These are phyloP conservation scores for Neurospora sp. DNA, from an alignment of 495 filamentous ascomycete species.

Conservation along the genomic window DNA sequence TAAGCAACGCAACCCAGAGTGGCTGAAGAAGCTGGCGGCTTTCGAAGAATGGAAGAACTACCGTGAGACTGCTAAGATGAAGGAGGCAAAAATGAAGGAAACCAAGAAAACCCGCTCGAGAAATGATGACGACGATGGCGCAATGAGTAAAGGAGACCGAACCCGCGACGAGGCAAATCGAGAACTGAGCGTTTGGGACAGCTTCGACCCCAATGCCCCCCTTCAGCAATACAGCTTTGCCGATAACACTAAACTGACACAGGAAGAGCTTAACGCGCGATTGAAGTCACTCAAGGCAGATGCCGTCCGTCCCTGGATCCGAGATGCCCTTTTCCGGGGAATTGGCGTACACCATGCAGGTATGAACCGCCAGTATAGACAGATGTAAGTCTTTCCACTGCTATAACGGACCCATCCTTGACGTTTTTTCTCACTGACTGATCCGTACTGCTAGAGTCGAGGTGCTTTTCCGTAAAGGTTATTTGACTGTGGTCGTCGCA, in stretches of 20 bases:
- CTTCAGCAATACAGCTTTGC: conserved; percentile 56
- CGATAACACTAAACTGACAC: conserved; percentile 41
- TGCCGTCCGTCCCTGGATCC: conserved; percentile 35
- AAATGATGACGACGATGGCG: conserved; percentile 3
- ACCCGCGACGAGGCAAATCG: conserved; percentile 15
- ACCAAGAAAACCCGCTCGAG: conserved; percentile 24
- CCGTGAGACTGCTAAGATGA: conserved; percentile 24
- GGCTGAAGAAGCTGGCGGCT: conserved; percentile 44
- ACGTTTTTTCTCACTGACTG: conserved; percentile 5
- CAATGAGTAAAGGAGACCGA: conserved; percentile 27
- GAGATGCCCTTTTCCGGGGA: conserved; percentile 49
- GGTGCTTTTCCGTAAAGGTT: conserved; percentile 66
- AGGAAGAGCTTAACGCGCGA: conserved; percentile 43
- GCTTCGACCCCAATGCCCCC: conserved; percentile 56
- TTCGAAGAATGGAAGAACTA: conserved; percentile 43
- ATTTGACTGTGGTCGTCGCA: conserved; percentile 60
- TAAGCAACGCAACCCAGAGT: conserved; percentile 45
- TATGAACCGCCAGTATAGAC: conserved; percentile 67
- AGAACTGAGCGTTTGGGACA: conserved; percentile 45
- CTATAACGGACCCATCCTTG: not conserved
- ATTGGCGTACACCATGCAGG: conserved; percentile 71
- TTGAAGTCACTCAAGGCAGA: conserved; percentile 34
- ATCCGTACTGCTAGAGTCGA: conserved; percentile 39
- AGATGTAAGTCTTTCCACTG: conserved; percentile 23
- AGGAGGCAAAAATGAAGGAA: conserved; percentile 24